These are phyloP conservation scores for Plasmodium cynomolgi DNA, from an alignment of 169 alveolate species.

Conservation along the genomic window DNA sequence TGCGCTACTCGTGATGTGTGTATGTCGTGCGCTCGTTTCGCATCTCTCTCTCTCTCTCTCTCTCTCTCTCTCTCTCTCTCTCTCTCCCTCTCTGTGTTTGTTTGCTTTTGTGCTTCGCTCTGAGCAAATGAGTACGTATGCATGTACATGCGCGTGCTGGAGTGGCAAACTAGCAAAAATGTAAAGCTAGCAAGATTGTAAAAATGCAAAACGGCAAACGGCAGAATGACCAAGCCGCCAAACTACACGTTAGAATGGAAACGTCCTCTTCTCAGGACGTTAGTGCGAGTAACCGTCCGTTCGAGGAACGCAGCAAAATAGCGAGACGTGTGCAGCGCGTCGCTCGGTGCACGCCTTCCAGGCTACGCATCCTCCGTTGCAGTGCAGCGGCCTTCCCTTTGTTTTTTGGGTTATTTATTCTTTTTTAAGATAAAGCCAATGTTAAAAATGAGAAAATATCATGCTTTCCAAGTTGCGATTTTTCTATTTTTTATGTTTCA, in stretches of 20 bases:
- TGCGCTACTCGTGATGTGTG: not conserved
- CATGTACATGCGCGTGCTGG: not conserved
- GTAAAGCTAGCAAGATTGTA: not conserved
- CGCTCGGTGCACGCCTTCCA: not conserved
- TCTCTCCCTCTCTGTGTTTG: not conserved
- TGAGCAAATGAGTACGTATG: not conserved
- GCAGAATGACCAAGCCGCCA: not conserved
- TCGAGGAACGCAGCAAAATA: not conserved
- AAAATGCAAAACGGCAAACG: not conserved
- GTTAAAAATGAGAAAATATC: not conserved
- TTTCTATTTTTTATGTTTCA: constrained; percentile 1
- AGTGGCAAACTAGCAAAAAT: not conserved
- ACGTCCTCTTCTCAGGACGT: not conserved
- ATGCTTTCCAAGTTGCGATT: not conserved
- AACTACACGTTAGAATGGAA: not conserved
- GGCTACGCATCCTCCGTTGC: not conserved
- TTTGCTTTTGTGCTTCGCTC: not conserved
- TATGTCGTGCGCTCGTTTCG: not conserved
- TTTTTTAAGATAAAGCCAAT: not conserved
- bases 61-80: too few species aligned
- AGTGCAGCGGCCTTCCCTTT: not conserved
- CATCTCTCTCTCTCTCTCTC: not conserved
- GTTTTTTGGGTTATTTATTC: not conserved
- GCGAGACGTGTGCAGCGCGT: not conserved
- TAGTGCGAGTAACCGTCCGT: not conserved